Evolutionary conservation across 371 early-diverging fungal species (phyloP), one percentile per base, ranked within the genome.

Genomic region (Thermomucor indicae-seudaticae): DNA sequence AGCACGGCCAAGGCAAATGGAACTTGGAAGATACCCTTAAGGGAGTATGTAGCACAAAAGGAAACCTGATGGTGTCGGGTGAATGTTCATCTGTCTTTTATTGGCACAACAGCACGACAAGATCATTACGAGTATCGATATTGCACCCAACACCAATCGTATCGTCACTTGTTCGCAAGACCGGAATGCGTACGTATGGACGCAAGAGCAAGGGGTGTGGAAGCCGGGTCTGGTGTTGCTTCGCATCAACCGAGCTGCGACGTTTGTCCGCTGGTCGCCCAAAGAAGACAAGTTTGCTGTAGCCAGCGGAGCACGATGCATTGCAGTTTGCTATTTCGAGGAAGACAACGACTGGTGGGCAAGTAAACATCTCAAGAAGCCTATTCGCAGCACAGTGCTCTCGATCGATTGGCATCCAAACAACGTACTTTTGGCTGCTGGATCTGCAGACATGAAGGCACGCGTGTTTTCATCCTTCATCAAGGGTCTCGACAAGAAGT

Each of bases 121-220:
- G 67, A 86, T 93, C 22, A 94, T 97, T 35, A 97, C 97, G 7
- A 80, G 89, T 47, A 85, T 97, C 59, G 98, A 97, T 69, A 94
- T 96, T 92, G 96, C 98, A 6, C 95, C 95, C 53, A 83, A 86
- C 47, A 86, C 96, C 48, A 95, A 97, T 80, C 83, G 92, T 44
- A 90, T 97, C 54, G 97, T 96, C 14, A 90, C 97, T 20, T 95
- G 96, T 72, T 93, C 94, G 43, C 97, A 97, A 77, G 98, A 98
- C 72, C 86, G 95, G 55, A 97, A 98, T 64, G 97, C 97, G 16
- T 98, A 97, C 65, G 98, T 98, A 27, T 98, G 98, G 98, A 88
- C 83, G 4, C 71, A 82, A 31, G 94, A 93, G 50, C 61, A 62
- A 1, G 65, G 73, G 31, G 61, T 70, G 16, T 98, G 97, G 97